Percentiles rank a stretch among this genome's conserved stretches.
These are phyloP conservation scores for Sanghuangporus weigelae DNA, from an alignment of 1,284 basidiomycete genomes.

Conservation along the genomic window DNA sequence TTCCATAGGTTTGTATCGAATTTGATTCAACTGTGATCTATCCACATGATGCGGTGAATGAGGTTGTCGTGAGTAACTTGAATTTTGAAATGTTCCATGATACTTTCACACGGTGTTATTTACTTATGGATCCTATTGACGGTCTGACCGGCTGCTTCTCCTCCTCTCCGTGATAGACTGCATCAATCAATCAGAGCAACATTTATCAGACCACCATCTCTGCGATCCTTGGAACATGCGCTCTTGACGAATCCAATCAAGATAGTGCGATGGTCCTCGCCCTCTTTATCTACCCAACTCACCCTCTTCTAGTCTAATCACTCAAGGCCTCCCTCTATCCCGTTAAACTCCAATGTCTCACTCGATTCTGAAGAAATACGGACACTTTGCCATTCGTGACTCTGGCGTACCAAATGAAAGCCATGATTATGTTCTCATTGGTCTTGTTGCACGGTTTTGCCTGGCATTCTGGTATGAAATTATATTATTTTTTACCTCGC, in stretches of 20 bases:
- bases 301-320: background rate
- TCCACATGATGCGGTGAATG: no score
- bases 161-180: no score
- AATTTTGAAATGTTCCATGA: no score
- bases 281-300: background rate
- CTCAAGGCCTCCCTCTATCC: background rate
- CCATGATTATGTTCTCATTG: slow-evolving; percentile 3
- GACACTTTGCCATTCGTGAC: slow-evolving; percentile 2
- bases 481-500: background rate
- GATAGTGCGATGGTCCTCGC: background rate
- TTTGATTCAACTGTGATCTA: no score
- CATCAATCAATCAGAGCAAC: no score
- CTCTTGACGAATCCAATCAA: no score
- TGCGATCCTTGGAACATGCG: no score
- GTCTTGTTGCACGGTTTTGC: slow-evolving; percentile 7
- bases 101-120: no score
- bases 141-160: no score
- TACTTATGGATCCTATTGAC: no score
- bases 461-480: slow-evolving; percentile 1
- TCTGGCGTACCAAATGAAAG: slow-evolving; percentile 2
- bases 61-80: no score
- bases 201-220: no score
- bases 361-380: background rate
- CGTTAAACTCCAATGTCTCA: background rate
- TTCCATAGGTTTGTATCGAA: background rate